These are phyloP conservation scores for Annulohypoxylon stygium DNA, from an alignment of 495 filamentous ascomycete genomes.

Conservation along the genomic window DNA sequence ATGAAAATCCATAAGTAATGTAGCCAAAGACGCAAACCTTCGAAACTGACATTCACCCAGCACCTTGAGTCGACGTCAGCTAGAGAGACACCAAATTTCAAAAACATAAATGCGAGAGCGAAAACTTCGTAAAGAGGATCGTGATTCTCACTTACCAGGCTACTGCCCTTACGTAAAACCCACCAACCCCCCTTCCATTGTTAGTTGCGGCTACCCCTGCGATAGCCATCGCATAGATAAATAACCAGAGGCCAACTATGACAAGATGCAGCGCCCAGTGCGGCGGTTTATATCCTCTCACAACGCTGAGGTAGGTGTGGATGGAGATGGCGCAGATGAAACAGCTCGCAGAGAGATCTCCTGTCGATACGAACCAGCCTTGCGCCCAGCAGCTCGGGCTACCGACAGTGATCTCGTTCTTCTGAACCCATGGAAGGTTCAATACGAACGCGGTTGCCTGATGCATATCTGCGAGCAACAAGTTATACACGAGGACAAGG, in stretches of 20 bases:
- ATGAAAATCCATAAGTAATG: conserved; percentile 88
- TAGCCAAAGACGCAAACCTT: conserved; percentile 72
- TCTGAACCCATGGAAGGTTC: conserved; percentile 70
- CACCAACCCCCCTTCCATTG: conserved; percentile 60
- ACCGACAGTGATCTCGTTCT: conserved; percentile 68
- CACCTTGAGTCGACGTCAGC: conserved; percentile 59
- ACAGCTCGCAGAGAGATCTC: conserved; percentile 76
- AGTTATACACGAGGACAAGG: conserved; percentile 78
- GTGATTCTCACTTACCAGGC: conserved; percentile 67
- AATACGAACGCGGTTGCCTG: conserved; percentile 77
- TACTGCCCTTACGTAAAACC: conserved; percentile 72
- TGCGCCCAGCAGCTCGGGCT: conserved; percentile 74
- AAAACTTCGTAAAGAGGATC: not conserved
- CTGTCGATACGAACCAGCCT: conserved; percentile 77
- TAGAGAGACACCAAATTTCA: not conserved
- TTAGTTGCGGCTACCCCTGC: conserved; percentile 64
- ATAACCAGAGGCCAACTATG: conserved; percentile 69
- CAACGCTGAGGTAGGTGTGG: conserved; percentile 76
- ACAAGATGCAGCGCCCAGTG: conserved; percentile 64
- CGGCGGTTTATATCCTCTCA: conserved; percentile 68
- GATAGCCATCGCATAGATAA: conserved; percentile 69
- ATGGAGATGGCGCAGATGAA: conserved; percentile 78
- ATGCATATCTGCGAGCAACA: conserved; percentile 79
- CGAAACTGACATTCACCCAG: conserved; percentile 75
- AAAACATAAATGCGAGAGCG: not conserved